Base-by-base conservation (phyloP, 371 early-diverging fungal species). In the Apophysomyces variabilis region DNA sequence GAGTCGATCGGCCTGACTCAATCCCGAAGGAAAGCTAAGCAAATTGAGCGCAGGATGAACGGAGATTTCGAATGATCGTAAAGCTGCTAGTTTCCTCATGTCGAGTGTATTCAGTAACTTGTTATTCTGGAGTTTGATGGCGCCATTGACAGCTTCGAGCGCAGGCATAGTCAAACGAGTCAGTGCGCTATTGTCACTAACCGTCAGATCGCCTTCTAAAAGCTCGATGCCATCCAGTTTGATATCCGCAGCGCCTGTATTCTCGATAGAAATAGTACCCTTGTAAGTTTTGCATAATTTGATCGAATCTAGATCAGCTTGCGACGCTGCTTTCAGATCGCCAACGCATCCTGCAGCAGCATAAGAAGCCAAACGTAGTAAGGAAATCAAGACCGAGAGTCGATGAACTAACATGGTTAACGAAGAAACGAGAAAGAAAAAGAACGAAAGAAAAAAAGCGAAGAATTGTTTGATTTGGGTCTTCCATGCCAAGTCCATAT, bases 101-200 rank as follows among this genome's bases (percentile, higher is more conserved):
- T 66, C 66, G 36, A 86, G 14, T 16, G 61, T 58, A 18, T 66
- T 72, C 21, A 86, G 62, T n/a, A 66, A 66, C 14, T 75, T 83
- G 68, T 86, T 84, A 62, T 83, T 82, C 36, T 65, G 74, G 16
- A 84, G 56, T 4, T 69, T 66, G 37, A 86, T 69, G 12, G 69
- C 59, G 1, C 83, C 84, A 26, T 79, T 78, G 38, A 80, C 69
- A 21, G 66, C 41, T 38, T 67, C 39, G 4, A 71, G 35, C 4
- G 50, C 35, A 0, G 62, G 63, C 4, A 67, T 32, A 9, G 46
- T 36, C 3, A 71, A 16, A 0, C 46, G 39, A 7, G 56, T 32
- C 9, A 71, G 58, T 21, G 65, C 71, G 21, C 67, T 57, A 50
- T 71, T 71, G 46, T 66, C 46, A 14, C 46, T 64, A 12, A 71